Evolutionary conservation across 1,284 basidiomycete species (phyloP).

Genomic region (Mycena sp.): DNA sequence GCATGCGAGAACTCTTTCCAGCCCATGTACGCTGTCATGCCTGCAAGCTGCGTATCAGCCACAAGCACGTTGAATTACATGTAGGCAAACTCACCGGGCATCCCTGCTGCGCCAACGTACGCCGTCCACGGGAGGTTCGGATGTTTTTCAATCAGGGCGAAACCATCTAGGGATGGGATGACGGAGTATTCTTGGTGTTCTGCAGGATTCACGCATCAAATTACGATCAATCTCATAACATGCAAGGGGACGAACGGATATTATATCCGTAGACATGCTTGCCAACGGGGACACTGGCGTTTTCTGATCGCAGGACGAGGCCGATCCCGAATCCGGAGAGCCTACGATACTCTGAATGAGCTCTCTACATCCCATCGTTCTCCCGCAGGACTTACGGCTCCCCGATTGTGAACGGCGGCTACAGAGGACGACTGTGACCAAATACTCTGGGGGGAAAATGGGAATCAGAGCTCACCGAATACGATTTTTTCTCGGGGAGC

Average conservation of each 20-base stretch:
- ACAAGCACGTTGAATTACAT: too few species aligned
- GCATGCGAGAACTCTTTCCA: constrained; percentile 47
- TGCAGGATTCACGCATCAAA: background rate
- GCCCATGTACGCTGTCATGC: constrained; percentile 53
- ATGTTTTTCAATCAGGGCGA: constrained; percentile 43
- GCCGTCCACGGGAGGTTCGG: constrained; percentile 53
- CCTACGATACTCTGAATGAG: constrained; percentile 22
- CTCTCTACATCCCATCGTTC: too few species aligned
- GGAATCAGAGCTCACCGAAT: constrained; percentile 28
- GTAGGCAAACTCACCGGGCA: constrained; percentile 48
- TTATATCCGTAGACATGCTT: constrained; percentile 7
- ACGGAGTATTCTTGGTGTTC: constrained; percentile 27
- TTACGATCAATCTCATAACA: background rate
- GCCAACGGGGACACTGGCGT: background rate
- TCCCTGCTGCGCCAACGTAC: constrained; percentile 58
- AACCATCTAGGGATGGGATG: constrained; percentile 21
- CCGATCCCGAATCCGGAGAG: constrained; percentile 41
- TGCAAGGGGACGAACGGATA: background rate
- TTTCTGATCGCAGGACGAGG: constrained; percentile 48
- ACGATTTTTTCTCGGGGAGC: constrained; percentile 31
- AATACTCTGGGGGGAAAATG: too few species aligned
- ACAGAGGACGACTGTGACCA: too few species aligned
- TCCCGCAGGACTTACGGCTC: constrained; percentile 39
- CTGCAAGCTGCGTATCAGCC: constrained; percentile 13
- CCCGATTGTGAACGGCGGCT: constrained; percentile 34